Evolutionary conservation across 768 basidiomycete species (phyloP).

Genomic region (Fistulinella prunicolor): DNA sequence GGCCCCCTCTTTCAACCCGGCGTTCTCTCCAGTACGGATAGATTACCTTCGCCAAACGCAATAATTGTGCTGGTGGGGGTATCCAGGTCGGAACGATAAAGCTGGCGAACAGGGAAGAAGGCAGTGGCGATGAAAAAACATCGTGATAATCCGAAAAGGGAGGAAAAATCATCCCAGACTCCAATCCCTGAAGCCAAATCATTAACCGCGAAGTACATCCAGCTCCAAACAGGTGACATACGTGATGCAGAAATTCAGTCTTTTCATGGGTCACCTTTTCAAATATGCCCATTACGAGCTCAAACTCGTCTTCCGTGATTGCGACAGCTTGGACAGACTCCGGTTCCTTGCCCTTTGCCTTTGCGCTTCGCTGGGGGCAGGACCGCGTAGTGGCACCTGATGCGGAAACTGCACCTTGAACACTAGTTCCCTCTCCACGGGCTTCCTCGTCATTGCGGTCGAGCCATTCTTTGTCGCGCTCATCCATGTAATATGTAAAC

Average conservation of each 20-base stretch:
- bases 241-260: constrained; percentile 86
- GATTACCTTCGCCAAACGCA: constrained; percentile 66
- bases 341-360: constrained; percentile 82
- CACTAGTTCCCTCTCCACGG: constrained; percentile 80
- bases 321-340: constrained; percentile 60
- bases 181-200: constrained; percentile 46
- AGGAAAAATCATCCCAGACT: constrained; percentile 67
- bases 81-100: constrained; percentile 68
- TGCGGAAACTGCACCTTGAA: constrained; percentile 62
- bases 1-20: constrained; percentile 74
- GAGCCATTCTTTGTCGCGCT: constrained; percentile 93
- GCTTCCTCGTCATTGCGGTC: constrained; percentile 87
- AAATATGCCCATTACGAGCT: constrained; percentile 91
- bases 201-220: not conserved
- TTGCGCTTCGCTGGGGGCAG: constrained; percentile 57
- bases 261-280: constrained; percentile 90
- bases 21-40: constrained; percentile 93
- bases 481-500: constrained; percentile 92
- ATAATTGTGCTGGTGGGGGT: constrained; percentile 57
- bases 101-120: constrained; percentile 63
- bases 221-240: constrained; percentile 38
- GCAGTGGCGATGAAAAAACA: constrained; percentile 57
- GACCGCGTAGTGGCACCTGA: constrained; percentile 53
- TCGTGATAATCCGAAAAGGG: constrained; percentile 73
- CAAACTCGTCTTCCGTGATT: constrained; percentile 90